Evolutionary conservation across 1,284 basidiomycete genomes (phyloP).

Genomic region (Blastosporella zonata): DNA sequence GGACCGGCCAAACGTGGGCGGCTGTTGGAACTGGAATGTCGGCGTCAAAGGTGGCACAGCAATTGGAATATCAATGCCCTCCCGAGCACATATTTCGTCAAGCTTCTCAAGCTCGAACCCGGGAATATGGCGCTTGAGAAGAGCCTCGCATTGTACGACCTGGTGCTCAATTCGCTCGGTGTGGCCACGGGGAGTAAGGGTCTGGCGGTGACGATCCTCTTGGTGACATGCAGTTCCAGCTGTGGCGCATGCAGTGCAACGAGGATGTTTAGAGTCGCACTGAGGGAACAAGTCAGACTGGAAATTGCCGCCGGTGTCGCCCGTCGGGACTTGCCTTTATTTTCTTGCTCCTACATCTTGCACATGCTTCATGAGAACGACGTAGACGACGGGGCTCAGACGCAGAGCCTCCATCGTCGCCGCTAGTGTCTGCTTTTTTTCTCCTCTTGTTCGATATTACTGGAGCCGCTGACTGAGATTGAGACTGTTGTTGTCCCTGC

Average conservation of each 20-base stretch:
- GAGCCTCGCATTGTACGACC: slow-evolving; percentile 67
- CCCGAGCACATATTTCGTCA: slow-evolving; percentile 59
- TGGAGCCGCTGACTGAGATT: slow-evolving; percentile 29
- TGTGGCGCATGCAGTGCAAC: slow-evolving; percentile 77
- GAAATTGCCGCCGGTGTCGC: slow-evolving; percentile 80
- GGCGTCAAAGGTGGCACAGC: slow-evolving; percentile 26
- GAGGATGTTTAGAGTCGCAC: slow-evolving; percentile 85
- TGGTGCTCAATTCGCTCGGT: slow-evolving; percentile 76
- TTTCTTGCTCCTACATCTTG: slow-evolving; percentile 87
- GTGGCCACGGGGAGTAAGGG: slow-evolving; percentile 75
- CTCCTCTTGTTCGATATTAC: slow-evolving; percentile 47
- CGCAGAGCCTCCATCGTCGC: slow-evolving; percentile 49
- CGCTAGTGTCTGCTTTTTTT: slow-evolving; percentile 52
- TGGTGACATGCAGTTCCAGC: slow-evolving; percentile 77
- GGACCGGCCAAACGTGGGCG: slow-evolving; percentile 25
- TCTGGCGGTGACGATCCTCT: slow-evolving; percentile 80
- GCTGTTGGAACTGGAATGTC: slow-evolving; percentile 38
- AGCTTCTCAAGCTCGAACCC: slow-evolving; percentile 63
- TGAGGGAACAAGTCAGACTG: slow-evolving; percentile 40
- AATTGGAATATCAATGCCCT: slow-evolving; percentile 57
- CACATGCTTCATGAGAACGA: slow-evolving; percentile 84
- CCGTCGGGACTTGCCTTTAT: slow-evolving; percentile 89
- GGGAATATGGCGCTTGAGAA: slow-evolving; percentile 68
- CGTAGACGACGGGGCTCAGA: slow-evolving; percentile 74
- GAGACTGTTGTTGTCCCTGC: slow-evolving; percentile 26